These are phyloP conservation scores for Debaryomyces sp. DNA, from an alignment of 1,139 yeast genomes.

Conservation along the genomic window DNA sequence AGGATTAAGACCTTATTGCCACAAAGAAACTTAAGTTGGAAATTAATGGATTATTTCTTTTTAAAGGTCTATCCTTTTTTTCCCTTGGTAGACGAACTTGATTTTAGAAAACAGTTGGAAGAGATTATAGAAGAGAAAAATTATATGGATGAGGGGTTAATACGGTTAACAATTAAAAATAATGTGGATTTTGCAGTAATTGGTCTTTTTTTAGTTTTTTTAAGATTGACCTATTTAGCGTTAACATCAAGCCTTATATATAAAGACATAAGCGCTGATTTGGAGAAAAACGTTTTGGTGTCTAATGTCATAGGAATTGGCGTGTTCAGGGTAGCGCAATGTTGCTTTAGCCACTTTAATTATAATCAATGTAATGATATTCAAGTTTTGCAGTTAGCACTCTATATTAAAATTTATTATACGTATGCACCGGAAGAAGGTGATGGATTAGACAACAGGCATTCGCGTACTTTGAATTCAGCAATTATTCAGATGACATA, in stretches of 20 bases:
- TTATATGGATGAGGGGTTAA: background rate
- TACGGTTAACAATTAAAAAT: no score
- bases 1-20: background rate
- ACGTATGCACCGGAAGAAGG: conserved; percentile 1
- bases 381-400: background rate
- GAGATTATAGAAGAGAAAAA: background rate
- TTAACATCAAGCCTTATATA: background rate
- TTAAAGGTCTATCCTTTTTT: background rate
- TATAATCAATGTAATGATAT: background rate
- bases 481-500: conserved; percentile 15
- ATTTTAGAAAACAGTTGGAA: background rate
- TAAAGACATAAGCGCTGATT: background rate
- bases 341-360: background rate
- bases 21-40: background rate
- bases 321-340: background rate
- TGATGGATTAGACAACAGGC: background rate
- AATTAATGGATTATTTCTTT: background rate
- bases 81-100: background rate
- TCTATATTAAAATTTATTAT: background rate
- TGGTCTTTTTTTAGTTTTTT: background rate
- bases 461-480: conserved; percentile 20
- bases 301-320: background rate
- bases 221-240: background rate
- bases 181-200: background rate
- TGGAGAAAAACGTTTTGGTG: background rate